These are phyloP conservation scores for Russula vinacea DNA, from an alignment of 768 basidiomycete species.

Conservation along the genomic window DNA sequence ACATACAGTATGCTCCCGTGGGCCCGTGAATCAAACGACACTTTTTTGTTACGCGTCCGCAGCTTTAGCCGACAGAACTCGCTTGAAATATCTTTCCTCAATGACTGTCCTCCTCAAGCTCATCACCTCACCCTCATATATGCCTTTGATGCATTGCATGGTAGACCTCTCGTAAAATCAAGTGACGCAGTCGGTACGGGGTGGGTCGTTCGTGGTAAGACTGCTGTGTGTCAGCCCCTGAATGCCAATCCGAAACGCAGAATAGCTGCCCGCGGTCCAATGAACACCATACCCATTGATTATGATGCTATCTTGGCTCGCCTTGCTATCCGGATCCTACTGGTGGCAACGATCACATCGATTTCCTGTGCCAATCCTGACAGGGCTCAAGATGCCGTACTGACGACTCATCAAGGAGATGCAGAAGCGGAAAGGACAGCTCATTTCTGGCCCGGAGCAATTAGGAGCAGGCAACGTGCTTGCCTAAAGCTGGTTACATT, in stretches of 20 bases:
- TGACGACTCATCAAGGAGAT: not conserved
- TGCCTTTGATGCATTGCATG: no score
- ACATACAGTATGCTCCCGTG: no score
- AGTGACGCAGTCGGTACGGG: not conserved
- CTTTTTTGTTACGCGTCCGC: not conserved
- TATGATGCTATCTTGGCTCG: not conserved
- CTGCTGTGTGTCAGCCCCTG: no score
- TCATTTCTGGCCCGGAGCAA: not conserved
- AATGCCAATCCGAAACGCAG: not conserved
- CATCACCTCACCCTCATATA: not conserved
- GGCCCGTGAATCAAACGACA: not conserved
- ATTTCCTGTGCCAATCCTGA: not conserved
- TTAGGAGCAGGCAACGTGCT: no score
- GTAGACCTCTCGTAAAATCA: not conserved
- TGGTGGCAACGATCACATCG: not conserved
- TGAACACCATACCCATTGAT: not conserved
- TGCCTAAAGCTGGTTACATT: not conserved
- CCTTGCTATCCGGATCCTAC: not conserved
- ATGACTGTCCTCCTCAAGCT: not conserved
- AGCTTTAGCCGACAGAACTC: slow-evolving; percentile 1
- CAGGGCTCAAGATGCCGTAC: not conserved
- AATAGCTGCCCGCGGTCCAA: not conserved
- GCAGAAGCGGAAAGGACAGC: not conserved
- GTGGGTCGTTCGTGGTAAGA: not conserved
- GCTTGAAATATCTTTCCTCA: not conserved